Evolutionary conservation across 164 flowering plant species (phyloP).

Genomic region (Annona cherimola): DNA sequence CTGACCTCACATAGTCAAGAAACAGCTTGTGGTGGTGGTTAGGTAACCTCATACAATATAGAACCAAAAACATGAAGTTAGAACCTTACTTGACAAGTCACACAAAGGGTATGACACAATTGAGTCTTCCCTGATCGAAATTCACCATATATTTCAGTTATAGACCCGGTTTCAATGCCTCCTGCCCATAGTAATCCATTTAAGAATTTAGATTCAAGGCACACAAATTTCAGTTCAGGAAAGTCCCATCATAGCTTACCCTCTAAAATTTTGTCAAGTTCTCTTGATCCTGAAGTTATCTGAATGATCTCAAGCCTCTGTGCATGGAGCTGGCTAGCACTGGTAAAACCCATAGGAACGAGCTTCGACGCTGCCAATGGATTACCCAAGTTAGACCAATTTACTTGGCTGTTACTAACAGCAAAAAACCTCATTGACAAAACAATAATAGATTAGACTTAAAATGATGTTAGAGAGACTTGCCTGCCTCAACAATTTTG

Average conservation of each 20-base stretch:
- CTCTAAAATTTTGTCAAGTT: conserved; percentile 85
- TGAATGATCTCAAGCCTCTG: conserved; percentile 89
- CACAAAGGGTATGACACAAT: conserved; percentile 91
- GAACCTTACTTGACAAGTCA: conserved; percentile 79
- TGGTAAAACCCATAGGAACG: conserved; percentile 91
- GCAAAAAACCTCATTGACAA: neutral
- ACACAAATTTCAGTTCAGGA: neutral
- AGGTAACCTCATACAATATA: too few species aligned
- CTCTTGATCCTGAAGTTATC: conserved; percentile 87
- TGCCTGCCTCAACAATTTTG: conserved; percentile 88
- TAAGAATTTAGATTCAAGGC: neutral
- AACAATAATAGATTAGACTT: neutral
- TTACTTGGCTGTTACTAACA: neutral
- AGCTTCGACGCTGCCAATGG: conserved; percentile 67
- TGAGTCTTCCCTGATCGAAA: conserved; percentile 96
- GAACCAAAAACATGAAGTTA: neutral
- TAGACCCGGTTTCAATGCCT: conserved; percentile 92
- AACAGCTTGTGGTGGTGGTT: too few species aligned
- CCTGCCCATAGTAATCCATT: conserved; percentile 35
- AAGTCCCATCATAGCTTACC: conserved; percentile 29
- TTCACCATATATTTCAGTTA: conserved; percentile 94
- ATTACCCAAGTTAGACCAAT: neutral
- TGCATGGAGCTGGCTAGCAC: conserved; percentile 88
- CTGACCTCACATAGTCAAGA: too few species aligned
- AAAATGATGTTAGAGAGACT: neutral